Evolutionary conservation across 768 basidiomycete species (phyloP).

Genomic region (Gymnopilus dilepis): DNA sequence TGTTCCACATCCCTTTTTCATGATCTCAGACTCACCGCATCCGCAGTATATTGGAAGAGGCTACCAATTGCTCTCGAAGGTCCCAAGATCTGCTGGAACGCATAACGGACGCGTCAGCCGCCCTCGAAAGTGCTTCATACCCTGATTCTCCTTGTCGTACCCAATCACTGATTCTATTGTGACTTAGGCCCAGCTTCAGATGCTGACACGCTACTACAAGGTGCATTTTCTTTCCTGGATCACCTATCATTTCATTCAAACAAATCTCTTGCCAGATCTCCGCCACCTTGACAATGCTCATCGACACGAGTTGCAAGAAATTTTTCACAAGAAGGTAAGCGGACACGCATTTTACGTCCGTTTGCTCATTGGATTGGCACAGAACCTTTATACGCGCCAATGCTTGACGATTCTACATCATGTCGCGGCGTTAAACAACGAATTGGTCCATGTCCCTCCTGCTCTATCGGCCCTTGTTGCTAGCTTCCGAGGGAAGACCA

Average conservation of each 20-base stretch:
- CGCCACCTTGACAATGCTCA: constrained; percentile 65
- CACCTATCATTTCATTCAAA: background rate
- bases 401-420: constrained; percentile 70
- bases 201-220: constrained; percentile 56
- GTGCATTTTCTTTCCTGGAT: constrained; percentile 32
- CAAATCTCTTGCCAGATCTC: constrained; percentile 49
- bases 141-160: background rate
- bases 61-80: constrained; percentile 55
- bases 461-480: constrained; percentile 68
- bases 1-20: constrained; percentile 16
- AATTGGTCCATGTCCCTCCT: constrained; percentile 75
- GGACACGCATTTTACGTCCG: constrained; percentile 6
- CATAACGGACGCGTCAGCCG: constrained; percentile 53
- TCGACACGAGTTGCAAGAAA: constrained; percentile 62
- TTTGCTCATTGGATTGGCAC: constrained; percentile 27
- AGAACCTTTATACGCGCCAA: constrained; percentile 79
- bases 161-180: background rate
- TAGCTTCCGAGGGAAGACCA: constrained; percentile 75
- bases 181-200: constrained; percentile 50
- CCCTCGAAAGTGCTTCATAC: constrained; percentile 52
- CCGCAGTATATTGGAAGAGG: constrained; percentile 62
- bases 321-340: constrained; percentile 60
- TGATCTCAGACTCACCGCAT: background rate
- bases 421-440: constrained; percentile 82
- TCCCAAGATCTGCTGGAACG: constrained; percentile 65